phyloP scores from a whole-genome alignment of 306 rosid genomes.

The Pterocarpus macrocarpus region DNA sequence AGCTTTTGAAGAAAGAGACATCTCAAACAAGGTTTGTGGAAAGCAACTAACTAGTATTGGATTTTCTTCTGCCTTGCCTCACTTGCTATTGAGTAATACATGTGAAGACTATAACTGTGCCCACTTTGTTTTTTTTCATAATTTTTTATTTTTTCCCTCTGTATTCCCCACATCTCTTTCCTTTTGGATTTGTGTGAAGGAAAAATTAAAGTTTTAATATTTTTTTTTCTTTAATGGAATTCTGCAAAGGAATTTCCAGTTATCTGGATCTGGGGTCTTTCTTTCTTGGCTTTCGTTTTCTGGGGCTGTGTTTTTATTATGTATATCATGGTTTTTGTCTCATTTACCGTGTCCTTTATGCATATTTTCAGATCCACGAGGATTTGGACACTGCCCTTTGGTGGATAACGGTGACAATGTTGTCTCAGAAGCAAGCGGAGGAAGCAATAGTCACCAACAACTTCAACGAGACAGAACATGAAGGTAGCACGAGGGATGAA shows the following conservation, averaged over 20 bases:
- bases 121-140: constrained; percentile 7
- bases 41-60: constrained; percentile 28
- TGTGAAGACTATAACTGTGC: not conserved
- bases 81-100: constrained; percentile 1
- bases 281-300: constrained; percentile 69
- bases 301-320: constrained; percentile 60
- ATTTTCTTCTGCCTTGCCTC: constrained; percentile 42
- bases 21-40: constrained; percentile 59
- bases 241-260: constrained; percentile 45
- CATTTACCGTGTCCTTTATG: constrained; percentile 60
- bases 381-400: constrained; percentile 51
- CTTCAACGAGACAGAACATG: constrained; percentile 61
- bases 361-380: constrained; percentile 63
- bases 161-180: constrained; percentile 45
- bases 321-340: constrained; percentile 56
- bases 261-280: constrained; percentile 57
- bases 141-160: not conserved
- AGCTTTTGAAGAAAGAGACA: constrained; percentile 68
- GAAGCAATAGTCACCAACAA: constrained; percentile 73
- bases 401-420: constrained; percentile 64
- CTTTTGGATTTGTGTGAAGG: constrained; percentile 51
- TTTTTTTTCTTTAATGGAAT: constrained; percentile 20
- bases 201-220: not conserved
- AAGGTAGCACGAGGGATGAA: constrained; percentile 47
- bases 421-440: constrained; percentile 86